These are phyloP conservation scores for Penicillium goetzii DNA, from an alignment of 495 filamentous ascomycete species.

Conservation along the genomic window DNA sequence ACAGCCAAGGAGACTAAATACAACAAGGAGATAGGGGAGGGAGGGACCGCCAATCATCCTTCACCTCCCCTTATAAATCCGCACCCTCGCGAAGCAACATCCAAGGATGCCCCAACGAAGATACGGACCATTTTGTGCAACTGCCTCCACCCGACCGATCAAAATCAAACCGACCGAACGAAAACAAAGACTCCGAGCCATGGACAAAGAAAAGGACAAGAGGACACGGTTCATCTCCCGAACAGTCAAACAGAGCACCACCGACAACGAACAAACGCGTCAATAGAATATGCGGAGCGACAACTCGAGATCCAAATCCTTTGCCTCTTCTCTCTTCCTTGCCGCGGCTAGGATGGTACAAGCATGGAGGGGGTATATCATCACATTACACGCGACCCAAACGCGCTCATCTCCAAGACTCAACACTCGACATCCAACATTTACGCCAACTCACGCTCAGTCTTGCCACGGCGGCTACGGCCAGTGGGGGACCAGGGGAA, in stretches of 20 bases:
- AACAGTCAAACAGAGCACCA: background rate
- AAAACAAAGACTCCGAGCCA: conserved; percentile 8
- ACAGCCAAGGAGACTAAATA: conserved; percentile 29
- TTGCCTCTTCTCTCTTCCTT: background rate
- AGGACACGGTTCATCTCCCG: background rate
- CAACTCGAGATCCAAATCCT: background rate
- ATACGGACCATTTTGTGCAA: conserved; percentile 17
- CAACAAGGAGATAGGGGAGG: conserved; percentile 23
- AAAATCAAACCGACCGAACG: background rate
- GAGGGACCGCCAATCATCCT: conserved; percentile 16
- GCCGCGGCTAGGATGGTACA: conserved; percentile 24
- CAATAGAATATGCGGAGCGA: background rate
- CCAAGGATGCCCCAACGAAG: conserved; percentile 9
- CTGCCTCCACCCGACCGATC: conserved; percentile 1
- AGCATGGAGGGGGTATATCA: conserved; percentile 42
- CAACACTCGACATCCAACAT: conserved; percentile 1
- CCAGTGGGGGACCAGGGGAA: conserved; percentile 97
- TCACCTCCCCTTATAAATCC: conserved; percentile 19
- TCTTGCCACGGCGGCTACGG: conserved; percentile 59
- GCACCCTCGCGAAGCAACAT: conserved; percentile 6
- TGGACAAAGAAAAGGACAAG: conserved; percentile 6
- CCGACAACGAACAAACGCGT: conserved; percentile 20
- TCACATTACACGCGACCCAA: conserved; percentile 33
- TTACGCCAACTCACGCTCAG: conserved; percentile 47
- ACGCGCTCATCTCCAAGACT: conserved; percentile 9